phyloP scores from a whole-genome alignment of 805 yeast genomes.

The Starmerella etchellsii region DNA sequence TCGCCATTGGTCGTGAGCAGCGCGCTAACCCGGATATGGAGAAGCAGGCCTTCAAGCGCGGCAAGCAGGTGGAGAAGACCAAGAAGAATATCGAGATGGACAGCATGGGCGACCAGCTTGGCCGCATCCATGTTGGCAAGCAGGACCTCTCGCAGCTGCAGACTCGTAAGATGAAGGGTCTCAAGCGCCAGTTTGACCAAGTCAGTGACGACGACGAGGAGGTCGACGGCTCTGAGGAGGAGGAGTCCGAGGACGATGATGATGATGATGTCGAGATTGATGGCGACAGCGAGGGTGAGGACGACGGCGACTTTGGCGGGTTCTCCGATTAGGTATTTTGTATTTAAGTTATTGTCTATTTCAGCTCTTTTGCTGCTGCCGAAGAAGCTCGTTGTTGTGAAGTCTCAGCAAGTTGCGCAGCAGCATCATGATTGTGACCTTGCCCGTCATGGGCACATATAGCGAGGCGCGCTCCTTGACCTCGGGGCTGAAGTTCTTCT shows the following conservation, averaged over 20 bases:
- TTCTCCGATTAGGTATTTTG: constrained; percentile 12
- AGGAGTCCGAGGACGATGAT: constrained; percentile 8
- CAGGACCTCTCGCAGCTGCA: constrained; percentile 85
- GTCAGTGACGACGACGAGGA: constrained; percentile 39
- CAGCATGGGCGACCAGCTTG: constrained; percentile 89
- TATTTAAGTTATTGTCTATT: background rate
- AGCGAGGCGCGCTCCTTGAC: constrained; percentile 78
- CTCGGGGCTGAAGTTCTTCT: constrained; percentile 66
- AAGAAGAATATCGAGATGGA: constrained; percentile 86
- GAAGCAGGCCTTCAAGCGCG: constrained; percentile 72
- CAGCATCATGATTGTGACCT: constrained; percentile 91
- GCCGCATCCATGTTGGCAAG: constrained; percentile 89
- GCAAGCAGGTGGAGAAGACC: constrained; percentile 68
- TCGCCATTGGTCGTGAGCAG: constrained; percentile 77
- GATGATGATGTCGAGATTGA: constrained; percentile 21
- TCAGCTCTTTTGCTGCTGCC: constrained; percentile 1
- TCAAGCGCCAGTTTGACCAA: constrained; percentile 78
- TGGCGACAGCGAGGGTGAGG: constrained; percentile 19
- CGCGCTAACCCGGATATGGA: constrained; percentile 75
- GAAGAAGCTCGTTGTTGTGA: constrained; percentile 44
- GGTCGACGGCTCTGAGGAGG: constrained; percentile 26
- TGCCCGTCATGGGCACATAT: constrained; percentile 91
- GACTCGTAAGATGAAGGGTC: constrained; percentile 97
- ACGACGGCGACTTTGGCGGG: constrained; percentile 20
- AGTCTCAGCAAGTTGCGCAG: constrained; percentile 77